phyloP scores from a whole-genome alignment of 768 basidiomycete genomes.

The Dentipellis sp. region DNA sequence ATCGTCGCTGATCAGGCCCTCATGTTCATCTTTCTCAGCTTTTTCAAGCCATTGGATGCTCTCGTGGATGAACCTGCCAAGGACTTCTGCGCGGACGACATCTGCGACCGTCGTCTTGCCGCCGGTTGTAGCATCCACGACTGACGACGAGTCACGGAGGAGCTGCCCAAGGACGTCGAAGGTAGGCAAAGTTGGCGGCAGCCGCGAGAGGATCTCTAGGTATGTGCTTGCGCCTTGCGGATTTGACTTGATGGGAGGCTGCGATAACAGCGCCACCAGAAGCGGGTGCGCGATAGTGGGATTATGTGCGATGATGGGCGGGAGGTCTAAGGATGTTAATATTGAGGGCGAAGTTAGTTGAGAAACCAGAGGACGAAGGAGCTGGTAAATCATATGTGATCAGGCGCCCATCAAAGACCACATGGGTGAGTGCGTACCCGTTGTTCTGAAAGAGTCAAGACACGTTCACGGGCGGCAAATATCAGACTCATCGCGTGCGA shows the following conservation, averaged over 20 bases:
- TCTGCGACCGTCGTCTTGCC: slow-evolving; percentile 54
- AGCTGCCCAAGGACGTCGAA: slow-evolving; percentile 68
- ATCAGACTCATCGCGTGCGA: slow-evolving; percentile 61
- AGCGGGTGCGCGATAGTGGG: slow-evolving; percentile 63
- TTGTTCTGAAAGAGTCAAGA: slow-evolving; percentile 68
- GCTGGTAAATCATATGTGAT: slow-evolving; percentile 22
- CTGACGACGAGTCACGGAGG: slow-evolving; percentile 48
- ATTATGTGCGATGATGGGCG: slow-evolving; percentile 58
- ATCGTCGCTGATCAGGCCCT: slow-evolving; percentile 64
- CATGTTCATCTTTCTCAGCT: slow-evolving; percentile 60
- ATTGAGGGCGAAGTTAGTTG: slow-evolving; percentile 36
- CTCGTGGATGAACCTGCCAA: slow-evolving; percentile 66
- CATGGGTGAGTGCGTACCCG: slow-evolving; percentile 35
- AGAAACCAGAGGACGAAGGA: slow-evolving; percentile 41
- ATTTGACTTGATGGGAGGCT: slow-evolving; percentile 21
- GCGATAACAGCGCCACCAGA: slow-evolving; percentile 46
- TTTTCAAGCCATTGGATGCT: slow-evolving; percentile 61
- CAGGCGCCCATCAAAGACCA: too few relatives aligned
- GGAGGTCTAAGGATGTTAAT: slow-evolving; percentile 60
- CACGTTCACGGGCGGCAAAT: slow-evolving; percentile 60
- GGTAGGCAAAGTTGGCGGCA: slow-evolving; percentile 65
- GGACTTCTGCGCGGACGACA: slow-evolving; percentile 51
- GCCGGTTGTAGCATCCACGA: slow-evolving; percentile 30
- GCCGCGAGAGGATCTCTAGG: slow-evolving; percentile 51
- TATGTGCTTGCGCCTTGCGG: slow-evolving; percentile 35